Conservation (phyloP, 768 basidiomycete species). For the Stropharia rugosoannulata region DNA sequence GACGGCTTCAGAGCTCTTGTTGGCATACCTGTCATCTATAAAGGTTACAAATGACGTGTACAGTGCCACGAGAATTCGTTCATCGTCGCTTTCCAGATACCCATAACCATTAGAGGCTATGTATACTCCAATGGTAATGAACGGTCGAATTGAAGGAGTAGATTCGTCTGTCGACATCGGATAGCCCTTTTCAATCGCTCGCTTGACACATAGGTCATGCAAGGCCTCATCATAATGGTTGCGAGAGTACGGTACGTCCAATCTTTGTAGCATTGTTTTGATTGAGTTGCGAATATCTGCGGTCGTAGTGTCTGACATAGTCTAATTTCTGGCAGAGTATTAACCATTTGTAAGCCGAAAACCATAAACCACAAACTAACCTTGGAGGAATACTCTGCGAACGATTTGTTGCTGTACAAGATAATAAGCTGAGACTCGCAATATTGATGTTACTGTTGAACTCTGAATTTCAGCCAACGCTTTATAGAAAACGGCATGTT, state of each 20-base stretch:
- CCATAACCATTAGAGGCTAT: background rate
- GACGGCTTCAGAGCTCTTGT: conserved; percentile 22
- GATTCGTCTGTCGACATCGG: background rate
- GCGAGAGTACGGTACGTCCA: background rate
- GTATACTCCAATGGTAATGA: background rate
- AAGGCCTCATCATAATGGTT: background rate
- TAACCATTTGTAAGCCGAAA: too few relatives aligned
- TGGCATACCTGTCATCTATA: conserved; percentile 30
- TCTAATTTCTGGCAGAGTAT: too few relatives aligned
- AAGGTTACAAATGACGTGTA: conserved; percentile 34
- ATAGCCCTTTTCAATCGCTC: background rate
- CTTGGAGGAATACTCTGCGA: too few relatives aligned
- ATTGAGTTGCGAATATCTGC: background rate
- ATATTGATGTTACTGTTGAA: too few relatives aligned
- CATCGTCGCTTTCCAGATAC: background rate
- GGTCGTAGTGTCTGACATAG: too few relatives aligned
- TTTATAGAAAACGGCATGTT: too few relatives aligned
- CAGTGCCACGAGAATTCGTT: conserved; percentile 31
- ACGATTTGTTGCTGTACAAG: too few relatives aligned
- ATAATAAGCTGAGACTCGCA: too few relatives aligned
- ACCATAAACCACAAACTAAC: too few relatives aligned
- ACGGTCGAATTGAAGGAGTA: background rate
- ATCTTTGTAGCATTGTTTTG: background rate
- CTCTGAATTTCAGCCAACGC: too few relatives aligned
- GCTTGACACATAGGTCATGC: background rate